A percentile compares a stretch with the other conserved stretches of the same genome.
These are phyloP conservation scores for Magnusiomyces tetraspermus DNA, from an alignment of 1,139 yeast genomes.

Conservation along the genomic window DNA sequence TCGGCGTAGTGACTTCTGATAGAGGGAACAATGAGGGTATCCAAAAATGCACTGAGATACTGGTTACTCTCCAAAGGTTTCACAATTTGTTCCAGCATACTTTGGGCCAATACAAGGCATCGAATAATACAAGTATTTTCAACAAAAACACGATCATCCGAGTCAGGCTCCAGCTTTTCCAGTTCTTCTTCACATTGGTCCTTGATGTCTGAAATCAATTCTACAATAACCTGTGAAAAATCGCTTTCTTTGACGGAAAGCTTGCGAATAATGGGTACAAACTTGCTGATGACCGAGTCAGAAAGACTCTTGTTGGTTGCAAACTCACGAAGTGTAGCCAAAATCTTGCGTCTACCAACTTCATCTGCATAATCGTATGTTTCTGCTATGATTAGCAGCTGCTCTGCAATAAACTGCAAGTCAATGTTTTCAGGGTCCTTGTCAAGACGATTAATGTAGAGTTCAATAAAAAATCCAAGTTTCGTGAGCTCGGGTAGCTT, in stretches of 20 bases:
- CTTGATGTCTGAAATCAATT: constrained; percentile 73
- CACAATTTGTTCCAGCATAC: constrained; percentile 59
- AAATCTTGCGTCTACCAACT: constrained; percentile 75
- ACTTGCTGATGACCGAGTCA: constrained; percentile 40
- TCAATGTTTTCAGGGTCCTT: constrained; percentile 43
- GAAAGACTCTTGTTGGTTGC: constrained; percentile 38
- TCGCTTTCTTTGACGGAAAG: constrained; percentile 74
- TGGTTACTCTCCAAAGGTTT: constrained; percentile 58
- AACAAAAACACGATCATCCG: constrained; percentile 28
- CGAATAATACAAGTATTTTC: constrained; percentile 39
- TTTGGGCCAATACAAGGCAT: constrained; percentile 61
- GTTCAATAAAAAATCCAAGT: constrained; percentile 50
- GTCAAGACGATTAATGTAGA: constrained; percentile 44
- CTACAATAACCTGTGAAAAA: constrained; percentile 76
- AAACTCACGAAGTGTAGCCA: constrained; percentile 52
- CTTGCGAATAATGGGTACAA: constrained; percentile 57
- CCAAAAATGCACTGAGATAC: constrained; percentile 61
- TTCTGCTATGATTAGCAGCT: constrained; percentile 56
- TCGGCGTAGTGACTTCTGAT: constrained; percentile 52
- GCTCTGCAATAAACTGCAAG: constrained; percentile 66
- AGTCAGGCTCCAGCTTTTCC: constrained; percentile 14
- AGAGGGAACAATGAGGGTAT: constrained; percentile 76
- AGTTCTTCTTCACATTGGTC: constrained; percentile 42
- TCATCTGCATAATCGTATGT: constrained; percentile 86
- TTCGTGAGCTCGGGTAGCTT: constrained; percentile 75